These are phyloP conservation scores for Plasmodium vinckei DNA, from an alignment of 169 alveolate species.

Conservation along the genomic window DNA sequence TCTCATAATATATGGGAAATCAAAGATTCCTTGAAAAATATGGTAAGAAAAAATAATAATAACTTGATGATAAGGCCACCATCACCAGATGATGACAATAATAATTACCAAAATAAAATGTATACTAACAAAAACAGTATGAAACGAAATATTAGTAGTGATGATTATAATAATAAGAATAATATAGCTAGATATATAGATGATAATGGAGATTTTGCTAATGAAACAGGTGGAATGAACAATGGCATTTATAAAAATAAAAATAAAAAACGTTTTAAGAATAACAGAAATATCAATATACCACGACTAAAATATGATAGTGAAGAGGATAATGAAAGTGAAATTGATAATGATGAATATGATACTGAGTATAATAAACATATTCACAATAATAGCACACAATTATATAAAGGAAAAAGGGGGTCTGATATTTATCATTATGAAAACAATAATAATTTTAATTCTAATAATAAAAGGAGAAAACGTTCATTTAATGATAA, in stretches of 20 bases:
- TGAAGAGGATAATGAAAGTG: neutral
- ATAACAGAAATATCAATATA: slow-evolving; percentile 1
- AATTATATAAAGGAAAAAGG: slow-evolving; percentile 7
- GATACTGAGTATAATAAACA: neutral
- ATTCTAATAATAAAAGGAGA: neutral
- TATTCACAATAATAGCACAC: neutral
- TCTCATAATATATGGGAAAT: slow-evolving; percentile 54
- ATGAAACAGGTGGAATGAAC: no score
- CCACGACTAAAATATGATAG: neutral
- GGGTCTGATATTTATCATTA: neutral
- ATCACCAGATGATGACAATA: neutral
- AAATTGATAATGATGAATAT: neutral
- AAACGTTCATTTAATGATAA: neutral
- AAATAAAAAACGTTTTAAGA: neutral
- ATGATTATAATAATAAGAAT: neutral
- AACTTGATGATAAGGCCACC: no score
- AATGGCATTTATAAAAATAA: neutral
- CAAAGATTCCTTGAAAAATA: neutral
- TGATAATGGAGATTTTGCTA: no score
- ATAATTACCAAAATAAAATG: slow-evolving; percentile 4
- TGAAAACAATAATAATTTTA: slow-evolving; percentile 2
- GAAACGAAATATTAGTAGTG: neutral
- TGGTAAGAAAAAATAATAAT: neutral
- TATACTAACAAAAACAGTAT: neutral
- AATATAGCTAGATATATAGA: no score